Base-by-base conservation (phyloP, 371 early-diverging fungal genomes). In the Mucor irregularis region DNA sequence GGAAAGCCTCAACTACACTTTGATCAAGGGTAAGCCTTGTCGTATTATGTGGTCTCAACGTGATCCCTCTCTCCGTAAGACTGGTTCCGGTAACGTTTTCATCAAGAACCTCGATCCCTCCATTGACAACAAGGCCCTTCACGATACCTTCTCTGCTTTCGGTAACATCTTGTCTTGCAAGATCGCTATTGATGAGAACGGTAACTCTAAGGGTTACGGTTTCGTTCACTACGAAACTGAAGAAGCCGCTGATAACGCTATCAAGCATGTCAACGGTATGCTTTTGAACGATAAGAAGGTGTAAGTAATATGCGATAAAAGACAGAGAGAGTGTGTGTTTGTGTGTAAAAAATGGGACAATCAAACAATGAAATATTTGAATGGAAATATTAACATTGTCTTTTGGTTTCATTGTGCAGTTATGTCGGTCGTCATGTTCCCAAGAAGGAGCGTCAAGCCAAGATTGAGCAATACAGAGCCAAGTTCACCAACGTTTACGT, bases 31-130 rank as follows among this genome's bases (percentile, higher is more conserved):
- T 61, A 87, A 88, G 64, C 86, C 95, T 48, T 96, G 97, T 82
- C 94, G 99, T 62, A 96, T 99, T 77, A 99, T 99, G 99, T 99
- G 97, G 97, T 95, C 95, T 53, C 96, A 99, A 85, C 92, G 99
- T 60, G 97, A 99, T 81, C 99, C 99, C 24, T 84, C 95, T 50
- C 82, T 93, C 61, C 96, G 99, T 77, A 87, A 89, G 73, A 86
- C 88, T 56, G 97, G 98, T 40, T 79, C 86, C 25, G 98, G 97
- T 61, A 99, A 99, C 83, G 90, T 99, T 69, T 97, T 99, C 79
- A 99, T 99, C 85, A 99, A 99, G 89, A 99, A 99, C 90, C 83
- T 99, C 40, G 97, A 97, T 78, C 73, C 88, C 45, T 69, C 92
- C 55, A 97, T 98, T 63, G 98, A 98, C 79, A 93, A 96, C 90